Percentiles rank a stretch among this genome's conserved stretches.
phyloP scores from a whole-genome alignment of 495 filamentous ascomycete species.

The Daldinia bambusicola region DNA sequence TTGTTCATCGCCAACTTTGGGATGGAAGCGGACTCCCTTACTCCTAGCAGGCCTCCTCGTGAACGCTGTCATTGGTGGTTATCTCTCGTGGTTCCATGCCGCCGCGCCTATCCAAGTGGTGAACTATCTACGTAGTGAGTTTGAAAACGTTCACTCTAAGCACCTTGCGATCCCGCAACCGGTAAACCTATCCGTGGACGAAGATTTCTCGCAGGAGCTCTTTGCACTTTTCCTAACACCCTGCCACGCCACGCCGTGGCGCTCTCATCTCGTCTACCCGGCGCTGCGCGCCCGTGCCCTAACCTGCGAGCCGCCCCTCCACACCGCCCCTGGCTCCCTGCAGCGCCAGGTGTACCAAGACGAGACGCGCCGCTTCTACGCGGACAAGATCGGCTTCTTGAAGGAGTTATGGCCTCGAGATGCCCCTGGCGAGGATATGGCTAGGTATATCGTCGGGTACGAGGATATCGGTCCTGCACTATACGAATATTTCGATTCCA shows the following conservation, averaged over 20 bases:
- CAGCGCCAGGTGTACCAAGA: slow-evolving; percentile 76
- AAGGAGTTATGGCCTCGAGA: slow-evolving; percentile 54
- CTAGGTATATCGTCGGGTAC: slow-evolving; percentile 67
- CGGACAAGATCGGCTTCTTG: slow-evolving; percentile 70
- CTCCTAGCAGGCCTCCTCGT: slow-evolving; percentile 68
- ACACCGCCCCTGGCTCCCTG: slow-evolving; percentile 59
- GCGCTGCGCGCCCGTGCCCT: slow-evolving; percentile 84
- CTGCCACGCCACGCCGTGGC: slow-evolving; percentile 98
- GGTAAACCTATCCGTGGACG: slow-evolving; percentile 28
- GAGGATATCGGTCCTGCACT: slow-evolving; percentile 60
- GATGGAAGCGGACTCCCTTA: slow-evolving; percentile 61
- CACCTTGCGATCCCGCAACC: slow-evolving; percentile 46
- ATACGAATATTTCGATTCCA: slow-evolving; percentile 56
- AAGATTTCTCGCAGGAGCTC: slow-evolving; percentile 56
- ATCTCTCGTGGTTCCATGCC: slow-evolving; percentile 81
- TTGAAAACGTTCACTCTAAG: slow-evolving; percentile 62
- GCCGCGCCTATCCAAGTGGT: slow-evolving; percentile 78
- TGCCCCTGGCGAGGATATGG: slow-evolving; percentile 56
- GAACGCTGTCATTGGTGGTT: slow-evolving; percentile 77
- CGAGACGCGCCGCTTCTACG: slow-evolving; percentile 92
- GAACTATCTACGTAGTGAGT: slow-evolving; percentile 76
- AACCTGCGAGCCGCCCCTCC: slow-evolving; percentile 88
- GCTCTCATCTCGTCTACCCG: slow-evolving; percentile 81
- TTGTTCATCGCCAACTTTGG: slow-evolving; percentile 28
- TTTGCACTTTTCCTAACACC: slow-evolving; percentile 94